Evolutionary conservation across 805 yeast genomes (phyloP).

Genomic region (Sugiyamaella smithiae): DNA sequence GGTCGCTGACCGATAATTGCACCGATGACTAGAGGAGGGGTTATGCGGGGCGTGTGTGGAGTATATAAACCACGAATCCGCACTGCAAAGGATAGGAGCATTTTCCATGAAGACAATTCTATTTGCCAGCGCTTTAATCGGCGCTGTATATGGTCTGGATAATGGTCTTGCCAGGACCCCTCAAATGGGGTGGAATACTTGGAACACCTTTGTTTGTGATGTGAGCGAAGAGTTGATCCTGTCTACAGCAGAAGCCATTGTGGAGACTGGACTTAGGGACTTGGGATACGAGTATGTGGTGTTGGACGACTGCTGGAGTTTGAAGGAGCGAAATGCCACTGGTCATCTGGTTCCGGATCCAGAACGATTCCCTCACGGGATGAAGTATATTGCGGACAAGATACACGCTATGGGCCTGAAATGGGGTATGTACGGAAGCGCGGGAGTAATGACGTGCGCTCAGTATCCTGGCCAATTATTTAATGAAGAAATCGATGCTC

Average conservation of each 20-base stretch:
- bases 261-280: slow-evolving; percentile 25
- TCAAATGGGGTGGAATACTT: slow-evolving; percentile 32
- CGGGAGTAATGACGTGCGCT: slow-evolving; percentile 32
- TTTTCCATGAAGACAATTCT: neutral
- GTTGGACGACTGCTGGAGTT: slow-evolving; percentile 32
- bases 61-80: no score
- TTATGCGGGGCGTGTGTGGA: neutral
- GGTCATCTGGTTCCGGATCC: slow-evolving; percentile 25
- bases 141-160: neutral
- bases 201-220: slow-evolving; percentile 31
- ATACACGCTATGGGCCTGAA: slow-evolving; percentile 28
- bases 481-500: slow-evolving; percentile 30
- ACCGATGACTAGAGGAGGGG: neutral
- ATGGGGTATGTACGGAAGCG: slow-evolving; percentile 33
- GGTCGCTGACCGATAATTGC: neutral
- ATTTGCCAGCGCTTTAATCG: neutral
- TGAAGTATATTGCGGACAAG: slow-evolving; percentile 25
- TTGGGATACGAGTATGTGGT: slow-evolving; percentile 31
- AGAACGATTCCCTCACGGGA: slow-evolving; percentile 30
- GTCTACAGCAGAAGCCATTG: slow-evolving; percentile 25
- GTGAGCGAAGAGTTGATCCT: slow-evolving; percentile 28
- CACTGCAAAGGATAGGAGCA: no score
- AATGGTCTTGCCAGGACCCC: slow-evolving; percentile 17
- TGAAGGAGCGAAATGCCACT: slow-evolving; percentile 20
- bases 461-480: slow-evolving; percentile 31